Evolutionary conservation across 345 rosid species (phyloP).

Genomic region (Aurinia saxatilis): DNA sequence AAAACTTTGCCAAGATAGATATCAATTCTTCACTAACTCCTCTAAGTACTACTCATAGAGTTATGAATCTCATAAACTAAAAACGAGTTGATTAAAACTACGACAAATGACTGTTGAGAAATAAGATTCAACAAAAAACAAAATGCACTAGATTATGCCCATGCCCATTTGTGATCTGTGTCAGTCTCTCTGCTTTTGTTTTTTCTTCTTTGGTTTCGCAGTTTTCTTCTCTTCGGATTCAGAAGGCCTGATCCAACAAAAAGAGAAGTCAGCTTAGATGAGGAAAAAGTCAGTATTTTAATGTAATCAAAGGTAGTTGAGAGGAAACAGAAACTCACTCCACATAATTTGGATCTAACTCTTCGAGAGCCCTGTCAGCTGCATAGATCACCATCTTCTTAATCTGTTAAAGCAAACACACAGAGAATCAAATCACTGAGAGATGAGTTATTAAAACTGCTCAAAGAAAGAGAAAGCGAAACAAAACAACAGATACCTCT

Average conservation of each 20-base stretch:
- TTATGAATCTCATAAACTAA: no score
- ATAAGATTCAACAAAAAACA: no score
- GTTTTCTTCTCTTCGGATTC: not conserved
- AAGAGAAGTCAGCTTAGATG: not conserved
- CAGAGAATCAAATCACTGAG: not conserved
- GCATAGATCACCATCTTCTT: conserved; percentile 26
- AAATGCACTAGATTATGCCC: no score
- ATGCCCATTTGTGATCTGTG: not conserved
- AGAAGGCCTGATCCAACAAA: not conserved
- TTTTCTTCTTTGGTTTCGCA: not conserved
- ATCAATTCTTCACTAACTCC: not conserved
- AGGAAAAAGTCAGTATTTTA: not conserved
- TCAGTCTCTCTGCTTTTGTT: not conserved
- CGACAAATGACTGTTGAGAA: not conserved
- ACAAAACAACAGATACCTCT: conserved; percentile 28
- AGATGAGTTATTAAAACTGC: not conserved
- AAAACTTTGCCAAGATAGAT: not conserved
- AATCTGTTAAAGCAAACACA: conserved; percentile 15
- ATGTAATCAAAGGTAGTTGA: not conserved
- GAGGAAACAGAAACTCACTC: conserved; percentile 6
- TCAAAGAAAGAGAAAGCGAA: not conserved
- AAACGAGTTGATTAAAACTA: not conserved
- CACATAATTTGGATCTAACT: not conserved
- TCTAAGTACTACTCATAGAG: not conserved
- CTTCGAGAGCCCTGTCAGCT: conserved; percentile 4